phyloP scores from a whole-genome alignment of 306 rosid species.

The Vigna hirtella region DNA sequence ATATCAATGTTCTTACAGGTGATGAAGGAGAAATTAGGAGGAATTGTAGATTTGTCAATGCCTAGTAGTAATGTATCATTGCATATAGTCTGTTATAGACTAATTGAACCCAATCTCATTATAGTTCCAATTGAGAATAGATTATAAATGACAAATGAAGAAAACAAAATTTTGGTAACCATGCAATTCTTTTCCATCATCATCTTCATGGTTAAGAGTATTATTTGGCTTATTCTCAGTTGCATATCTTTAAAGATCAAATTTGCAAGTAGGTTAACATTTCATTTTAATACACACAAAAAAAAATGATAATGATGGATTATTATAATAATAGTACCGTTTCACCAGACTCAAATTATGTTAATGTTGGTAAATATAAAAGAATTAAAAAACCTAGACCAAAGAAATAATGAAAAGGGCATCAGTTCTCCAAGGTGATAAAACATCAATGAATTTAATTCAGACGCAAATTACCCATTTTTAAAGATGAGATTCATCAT shows the following conservation, averaged over 20 bases:
- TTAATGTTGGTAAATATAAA: not conserved
- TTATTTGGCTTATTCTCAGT: no score
- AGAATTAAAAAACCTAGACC: not conserved
- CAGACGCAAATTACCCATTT: conserved; percentile 66
- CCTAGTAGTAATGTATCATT: not conserved
- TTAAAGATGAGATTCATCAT: conserved; percentile 43
- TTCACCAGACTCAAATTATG: no score
- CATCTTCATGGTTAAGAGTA: no score
- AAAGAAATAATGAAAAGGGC: conserved; percentile 17
- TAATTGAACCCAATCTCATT: not conserved
- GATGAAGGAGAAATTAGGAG: conserved; percentile 72
- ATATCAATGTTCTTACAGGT: conserved; percentile 72
- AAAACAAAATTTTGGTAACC: not conserved
- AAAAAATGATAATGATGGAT: no score
- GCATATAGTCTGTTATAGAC: not conserved
- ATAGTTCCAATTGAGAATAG: not conserved
- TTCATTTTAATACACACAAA: no score
- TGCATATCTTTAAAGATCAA: no score
- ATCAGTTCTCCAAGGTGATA: conserved; percentile 60
- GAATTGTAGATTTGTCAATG: conserved; percentile 73
- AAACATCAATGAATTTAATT: conserved; percentile 50
- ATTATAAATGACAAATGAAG: not conserved
- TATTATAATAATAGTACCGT: no score
- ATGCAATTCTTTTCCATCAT: no score
- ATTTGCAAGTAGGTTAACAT: no score